These are phyloP conservation scores for Tricholoma sp. DNA, from an alignment of 768 basidiomycete genomes.

Conservation along the genomic window DNA sequence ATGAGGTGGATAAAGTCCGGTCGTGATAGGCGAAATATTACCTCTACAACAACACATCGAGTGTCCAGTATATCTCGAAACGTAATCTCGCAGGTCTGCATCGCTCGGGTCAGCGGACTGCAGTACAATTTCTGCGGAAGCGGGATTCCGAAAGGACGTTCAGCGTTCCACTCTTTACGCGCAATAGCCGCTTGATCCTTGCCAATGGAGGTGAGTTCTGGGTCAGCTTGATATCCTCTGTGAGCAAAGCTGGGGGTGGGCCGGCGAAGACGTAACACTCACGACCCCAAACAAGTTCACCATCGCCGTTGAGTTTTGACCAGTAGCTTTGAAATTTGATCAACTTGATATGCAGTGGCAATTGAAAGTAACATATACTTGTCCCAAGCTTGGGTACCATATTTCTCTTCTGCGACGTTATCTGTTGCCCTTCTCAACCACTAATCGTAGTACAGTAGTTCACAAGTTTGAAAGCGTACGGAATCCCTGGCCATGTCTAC, in stretches of 20 bases:
- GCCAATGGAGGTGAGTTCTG: slow-evolving; percentile 56
- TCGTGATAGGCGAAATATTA: slow-evolving; percentile 15
- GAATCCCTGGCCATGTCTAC: slow-evolving; percentile 69
- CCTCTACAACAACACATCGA: slow-evolving; percentile 50
- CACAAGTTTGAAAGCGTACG: slow-evolving; percentile 40
- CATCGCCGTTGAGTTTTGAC: slow-evolving; percentile 61
- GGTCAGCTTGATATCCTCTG: slow-evolving; percentile 42
- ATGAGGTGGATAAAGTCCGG: neutral
- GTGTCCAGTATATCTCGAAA: slow-evolving; percentile 36
- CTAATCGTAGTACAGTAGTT: neutral
- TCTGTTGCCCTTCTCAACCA: slow-evolving; percentile 33
- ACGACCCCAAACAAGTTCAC: slow-evolving; percentile 71
- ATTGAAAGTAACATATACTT: slow-evolving; percentile 34
- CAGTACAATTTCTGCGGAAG: slow-evolving; percentile 52
- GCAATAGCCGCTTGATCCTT: slow-evolving; percentile 47
- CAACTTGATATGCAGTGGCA: neutral
- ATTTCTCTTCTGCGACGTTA: slow-evolving; percentile 59
- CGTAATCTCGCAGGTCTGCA: slow-evolving; percentile 49
- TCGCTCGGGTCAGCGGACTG: slow-evolving; percentile 60
- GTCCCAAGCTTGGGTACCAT: slow-evolving; percentile 56
- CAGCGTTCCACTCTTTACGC: slow-evolving; percentile 42
- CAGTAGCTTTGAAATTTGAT: slow-evolving; percentile 60
- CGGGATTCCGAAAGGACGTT: slow-evolving; percentile 39
- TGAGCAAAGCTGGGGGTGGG: neutral
- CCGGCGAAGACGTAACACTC: slow-evolving; percentile 22